phyloP scores from a whole-genome alignment of 2,329 filamentous ascomycete species.

The Trichoderma oligosporum region DNA sequence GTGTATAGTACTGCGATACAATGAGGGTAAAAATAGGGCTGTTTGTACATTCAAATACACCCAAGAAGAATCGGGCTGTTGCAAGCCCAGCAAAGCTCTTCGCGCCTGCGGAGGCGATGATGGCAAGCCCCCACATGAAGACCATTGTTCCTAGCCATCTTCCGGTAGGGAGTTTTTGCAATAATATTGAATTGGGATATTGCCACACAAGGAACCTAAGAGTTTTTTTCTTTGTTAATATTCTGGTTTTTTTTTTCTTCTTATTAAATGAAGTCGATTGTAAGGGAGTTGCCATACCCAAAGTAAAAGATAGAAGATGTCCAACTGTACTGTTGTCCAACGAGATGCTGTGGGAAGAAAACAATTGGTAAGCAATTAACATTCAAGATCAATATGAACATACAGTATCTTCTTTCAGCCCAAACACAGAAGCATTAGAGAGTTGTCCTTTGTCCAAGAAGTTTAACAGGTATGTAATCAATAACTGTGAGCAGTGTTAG shows the following conservation, averaged over 20 bases:
- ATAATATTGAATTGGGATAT: too few relatives aligned
- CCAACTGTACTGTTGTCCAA: slow-evolving; percentile 50
- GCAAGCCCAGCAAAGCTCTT: slow-evolving; percentile 20
- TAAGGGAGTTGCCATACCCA: too few relatives aligned
- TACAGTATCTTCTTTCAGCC: not conserved
- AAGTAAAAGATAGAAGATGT: slow-evolving; percentile 49
- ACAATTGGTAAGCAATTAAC: too few relatives aligned
- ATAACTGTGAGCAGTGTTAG: not conserved
- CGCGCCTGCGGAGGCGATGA: not conserved
- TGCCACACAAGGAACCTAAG: too few relatives aligned
- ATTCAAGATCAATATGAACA: too few relatives aligned
- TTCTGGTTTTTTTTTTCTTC: too few relatives aligned
- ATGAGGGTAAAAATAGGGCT: slow-evolving; percentile 20
- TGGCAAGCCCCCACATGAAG: slow-evolving; percentile 7
- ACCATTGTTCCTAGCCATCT: slow-evolving; percentile 13
- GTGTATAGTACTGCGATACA: slow-evolving; percentile 21
- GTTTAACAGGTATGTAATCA: not conserved
- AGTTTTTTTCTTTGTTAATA: too few relatives aligned
- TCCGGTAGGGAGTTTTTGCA: slow-evolving; percentile 19
- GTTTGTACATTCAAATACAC: slow-evolving; percentile 21
- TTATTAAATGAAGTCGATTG: too few relatives aligned
- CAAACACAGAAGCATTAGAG: slow-evolving; percentile 14
- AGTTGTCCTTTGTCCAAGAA: slow-evolving; percentile 15
- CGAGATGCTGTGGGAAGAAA: too few relatives aligned
- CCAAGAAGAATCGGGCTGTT: slow-evolving; percentile 21